phyloP scores from a whole-genome alignment of 139 green algal species.

The Eudorina sp. region DNA sequence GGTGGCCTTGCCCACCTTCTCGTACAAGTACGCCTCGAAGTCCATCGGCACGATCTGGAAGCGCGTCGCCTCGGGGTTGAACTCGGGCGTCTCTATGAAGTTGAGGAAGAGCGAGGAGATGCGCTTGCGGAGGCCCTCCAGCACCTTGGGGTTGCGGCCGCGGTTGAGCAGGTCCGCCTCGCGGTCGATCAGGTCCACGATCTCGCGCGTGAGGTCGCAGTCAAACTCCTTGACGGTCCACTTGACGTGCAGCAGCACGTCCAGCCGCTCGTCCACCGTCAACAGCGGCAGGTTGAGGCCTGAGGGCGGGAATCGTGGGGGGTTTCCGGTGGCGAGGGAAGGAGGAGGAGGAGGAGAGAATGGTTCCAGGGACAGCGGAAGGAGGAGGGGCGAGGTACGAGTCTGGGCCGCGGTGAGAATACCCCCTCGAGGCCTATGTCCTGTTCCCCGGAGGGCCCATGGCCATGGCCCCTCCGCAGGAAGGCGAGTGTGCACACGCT shows the following conservation, averaged over 20 bases:
- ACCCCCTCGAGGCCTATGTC: no score
- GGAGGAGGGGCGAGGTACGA: no score
- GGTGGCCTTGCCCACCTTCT: constrained; percentile 52
- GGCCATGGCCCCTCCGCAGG: no score
- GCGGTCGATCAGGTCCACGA: constrained; percentile 87
- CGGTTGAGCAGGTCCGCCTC: constrained; percentile 90
- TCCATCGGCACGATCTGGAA: constrained; percentile 67
- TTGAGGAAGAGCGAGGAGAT: constrained; percentile 83
- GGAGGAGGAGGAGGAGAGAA: background rate
- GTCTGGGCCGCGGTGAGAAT: no score
- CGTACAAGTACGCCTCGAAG: constrained; percentile 65
- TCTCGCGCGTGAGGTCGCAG: constrained; percentile 84
- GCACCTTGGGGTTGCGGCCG: constrained; percentile 59
- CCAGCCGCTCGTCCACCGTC: constrained; percentile 82
- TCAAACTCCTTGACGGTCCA: constrained; percentile 89
- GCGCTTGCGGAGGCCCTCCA: constrained; percentile 84
- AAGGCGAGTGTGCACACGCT: no score
- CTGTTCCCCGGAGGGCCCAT: no score
- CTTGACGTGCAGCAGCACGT: constrained; percentile 93
- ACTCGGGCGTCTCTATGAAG: constrained; percentile 86
- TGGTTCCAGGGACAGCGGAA: background rate
- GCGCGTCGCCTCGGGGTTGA: constrained; percentile 73
- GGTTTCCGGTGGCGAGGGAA: no score
- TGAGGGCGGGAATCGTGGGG: no score
- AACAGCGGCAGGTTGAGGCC: constrained; percentile 68